phyloP scores from a whole-genome alignment of 2,329 filamentous ascomycete genomes.

The Emericellopsis atlantica region DNA sequence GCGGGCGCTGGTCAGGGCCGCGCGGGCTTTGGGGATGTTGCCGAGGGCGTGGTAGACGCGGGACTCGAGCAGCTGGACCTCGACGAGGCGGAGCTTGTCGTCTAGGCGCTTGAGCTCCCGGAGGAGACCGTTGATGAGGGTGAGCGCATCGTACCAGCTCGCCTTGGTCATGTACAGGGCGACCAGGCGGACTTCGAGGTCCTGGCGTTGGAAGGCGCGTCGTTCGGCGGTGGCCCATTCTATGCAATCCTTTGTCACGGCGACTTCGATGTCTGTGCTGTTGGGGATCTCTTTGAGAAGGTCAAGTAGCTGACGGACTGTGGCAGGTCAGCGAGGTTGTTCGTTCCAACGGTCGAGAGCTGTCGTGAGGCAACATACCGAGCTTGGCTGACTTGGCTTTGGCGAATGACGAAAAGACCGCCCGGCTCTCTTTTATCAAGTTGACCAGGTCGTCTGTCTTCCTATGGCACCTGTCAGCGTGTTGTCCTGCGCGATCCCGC shows the following conservation, averaged over 20 bases:
- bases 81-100: conserved; percentile 94
- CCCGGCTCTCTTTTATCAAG: conserved; percentile 80
- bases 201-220: conserved; percentile 92
- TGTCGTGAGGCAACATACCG: conserved; percentile 43
- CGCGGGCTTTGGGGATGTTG: conserved; percentile 91
- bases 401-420: conserved; percentile 87
- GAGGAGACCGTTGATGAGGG: conserved; percentile 89
- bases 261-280: conserved; percentile 85
- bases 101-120: conserved; percentile 96
- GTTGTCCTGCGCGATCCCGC: neutral
- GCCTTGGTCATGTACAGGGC: conserved; percentile 94
- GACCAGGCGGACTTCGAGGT: conserved; percentile 92
- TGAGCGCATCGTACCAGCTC: conserved; percentile 92
- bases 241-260: conserved; percentile 97
- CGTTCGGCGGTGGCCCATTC: conserved; percentile 96
- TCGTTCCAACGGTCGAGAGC: neutral
- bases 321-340: conserved; percentile 1
- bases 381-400: conserved; percentile 98
- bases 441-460: conserved; percentile 77
- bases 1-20: conserved; percentile 84
- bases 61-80: conserved; percentile 95
- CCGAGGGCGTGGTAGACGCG: conserved; percentile 94
- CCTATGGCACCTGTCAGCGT: conserved; percentile 29
- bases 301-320: conserved; percentile 93
- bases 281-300: conserved; percentile 90